Conservation (phyloP, 83 land plant species). For the Isoetes engelmannii region DNA sequence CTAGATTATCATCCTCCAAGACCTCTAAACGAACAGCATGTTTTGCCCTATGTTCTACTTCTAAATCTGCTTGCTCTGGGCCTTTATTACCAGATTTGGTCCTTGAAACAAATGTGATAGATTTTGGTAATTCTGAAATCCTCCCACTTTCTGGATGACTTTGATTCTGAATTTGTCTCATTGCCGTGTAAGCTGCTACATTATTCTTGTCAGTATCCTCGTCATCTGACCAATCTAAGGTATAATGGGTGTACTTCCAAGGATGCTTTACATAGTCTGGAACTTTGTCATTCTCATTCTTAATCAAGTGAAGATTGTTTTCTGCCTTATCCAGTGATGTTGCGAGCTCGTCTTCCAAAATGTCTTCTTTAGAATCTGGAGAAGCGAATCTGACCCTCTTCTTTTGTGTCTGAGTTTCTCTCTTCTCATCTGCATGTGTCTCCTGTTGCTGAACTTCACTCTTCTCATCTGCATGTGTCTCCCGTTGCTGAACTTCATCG, state of each 20-base stretch:
- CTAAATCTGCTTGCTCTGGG: too few species aligned
- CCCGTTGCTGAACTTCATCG: neutral
- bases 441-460: neutral
- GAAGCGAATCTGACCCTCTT: neutral
- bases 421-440: neutral
- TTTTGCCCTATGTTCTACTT: too few species aligned
- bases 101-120: too few species aligned
- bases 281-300: constrained; percentile 22
- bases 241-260: constrained; percentile 66
- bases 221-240: constrained; percentile 51
- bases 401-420: neutral
- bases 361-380: neutral
- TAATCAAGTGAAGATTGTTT: neutral
- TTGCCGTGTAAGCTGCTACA: constrained; percentile 31
- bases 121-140: too few species aligned
- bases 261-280: constrained; percentile 73
- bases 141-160: too few species aligned
- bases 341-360: neutral
- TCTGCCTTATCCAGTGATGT: neutral
- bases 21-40: too few species aligned
- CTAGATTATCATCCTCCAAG: too few species aligned
- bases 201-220: constrained; percentile 45
- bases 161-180: too few species aligned
- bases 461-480: neutral
- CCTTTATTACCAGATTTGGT: too few species aligned